Conservation (phyloP, 2,329 filamentous ascomycete genomes). For the Paecilomyces sp. region DNA sequence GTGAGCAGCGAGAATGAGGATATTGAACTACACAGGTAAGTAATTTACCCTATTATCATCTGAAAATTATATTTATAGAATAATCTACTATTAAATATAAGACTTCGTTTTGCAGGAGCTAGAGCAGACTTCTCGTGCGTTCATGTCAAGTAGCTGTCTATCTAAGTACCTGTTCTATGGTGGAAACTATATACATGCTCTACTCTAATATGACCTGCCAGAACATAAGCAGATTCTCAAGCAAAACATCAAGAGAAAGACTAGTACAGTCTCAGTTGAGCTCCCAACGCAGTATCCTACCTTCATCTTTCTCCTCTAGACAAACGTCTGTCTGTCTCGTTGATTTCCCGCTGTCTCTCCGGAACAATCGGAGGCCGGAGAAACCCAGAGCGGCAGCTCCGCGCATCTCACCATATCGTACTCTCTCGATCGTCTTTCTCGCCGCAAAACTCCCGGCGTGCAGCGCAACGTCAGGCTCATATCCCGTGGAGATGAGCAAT, state of each 20-base stretch:
- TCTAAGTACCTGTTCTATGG: neutral
- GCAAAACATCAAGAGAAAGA: neutral
- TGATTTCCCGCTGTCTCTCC: neutral
- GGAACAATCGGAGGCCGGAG: neutral
- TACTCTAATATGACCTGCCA: too few relatives aligned
- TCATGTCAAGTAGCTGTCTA: too few relatives aligned
- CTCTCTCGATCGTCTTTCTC: neutral
- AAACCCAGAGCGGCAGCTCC: neutral
- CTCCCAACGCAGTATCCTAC: neutral
- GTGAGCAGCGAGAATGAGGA: constrained; percentile 2
- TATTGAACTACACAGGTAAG: neutral
- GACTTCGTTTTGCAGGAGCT: neutral
- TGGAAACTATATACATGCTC: too few relatives aligned
- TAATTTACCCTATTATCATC: neutral
- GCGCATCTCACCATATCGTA: neutral
- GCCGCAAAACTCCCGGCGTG: neutral
- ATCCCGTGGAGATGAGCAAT: constrained; percentile 35
- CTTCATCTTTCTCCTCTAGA: neutral
- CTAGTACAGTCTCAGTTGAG: neutral
- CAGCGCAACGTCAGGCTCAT: neutral
- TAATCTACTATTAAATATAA: neutral
- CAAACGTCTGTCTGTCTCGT: neutral
- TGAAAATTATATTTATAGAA: neutral
- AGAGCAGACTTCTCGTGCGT: neutral
- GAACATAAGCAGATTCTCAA: neutral